Conservation (phyloP, 441 rosid species). For the Hura crepitans region DNA sequence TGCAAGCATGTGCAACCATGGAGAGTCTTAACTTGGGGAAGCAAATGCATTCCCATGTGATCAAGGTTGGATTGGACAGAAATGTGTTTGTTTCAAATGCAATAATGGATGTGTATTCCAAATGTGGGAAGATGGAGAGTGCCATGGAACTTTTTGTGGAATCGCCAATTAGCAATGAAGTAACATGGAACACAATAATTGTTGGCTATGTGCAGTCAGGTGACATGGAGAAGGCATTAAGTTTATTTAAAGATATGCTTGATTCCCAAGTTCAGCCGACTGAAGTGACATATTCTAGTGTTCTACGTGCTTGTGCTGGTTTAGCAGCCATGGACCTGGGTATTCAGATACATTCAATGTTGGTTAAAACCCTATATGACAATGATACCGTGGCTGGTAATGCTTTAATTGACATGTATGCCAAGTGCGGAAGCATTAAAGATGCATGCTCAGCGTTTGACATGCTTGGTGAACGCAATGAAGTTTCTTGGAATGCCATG, state of each 20-base stretch:
- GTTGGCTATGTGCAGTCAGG: constrained; percentile 61
- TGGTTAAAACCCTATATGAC: constrained; percentile 53
- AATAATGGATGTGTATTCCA: constrained; percentile 66
- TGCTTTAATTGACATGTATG: constrained; percentile 89
- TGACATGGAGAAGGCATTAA: constrained; percentile 54
- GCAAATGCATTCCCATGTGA: constrained; percentile 60
- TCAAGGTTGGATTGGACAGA: constrained; percentile 46
- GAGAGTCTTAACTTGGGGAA: constrained; percentile 47
- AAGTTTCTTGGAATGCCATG: constrained; percentile 76
- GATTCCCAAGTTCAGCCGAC: constrained; percentile 48
- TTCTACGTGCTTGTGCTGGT: constrained; percentile 70
- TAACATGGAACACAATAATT: constrained; percentile 81
- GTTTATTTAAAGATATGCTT: constrained; percentile 55
- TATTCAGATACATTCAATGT: constrained; percentile 59
- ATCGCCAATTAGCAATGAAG: constrained; percentile 47
- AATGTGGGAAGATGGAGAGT: constrained; percentile 58
- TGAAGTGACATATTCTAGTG: constrained; percentile 78
- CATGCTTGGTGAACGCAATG: constrained; percentile 38
- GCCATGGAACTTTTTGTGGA: constrained; percentile 56
- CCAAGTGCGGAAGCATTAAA: constrained; percentile 73
- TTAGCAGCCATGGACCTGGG: constrained; percentile 74
- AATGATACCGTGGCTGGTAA: constrained; percentile 52
- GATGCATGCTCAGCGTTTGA: constrained; percentile 58
- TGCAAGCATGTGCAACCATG: constrained; percentile 63
- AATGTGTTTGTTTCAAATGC: constrained; percentile 63